Conservation (phyloP, 2,329 filamentous ascomycete species). For the Fusarium sp. region DNA sequence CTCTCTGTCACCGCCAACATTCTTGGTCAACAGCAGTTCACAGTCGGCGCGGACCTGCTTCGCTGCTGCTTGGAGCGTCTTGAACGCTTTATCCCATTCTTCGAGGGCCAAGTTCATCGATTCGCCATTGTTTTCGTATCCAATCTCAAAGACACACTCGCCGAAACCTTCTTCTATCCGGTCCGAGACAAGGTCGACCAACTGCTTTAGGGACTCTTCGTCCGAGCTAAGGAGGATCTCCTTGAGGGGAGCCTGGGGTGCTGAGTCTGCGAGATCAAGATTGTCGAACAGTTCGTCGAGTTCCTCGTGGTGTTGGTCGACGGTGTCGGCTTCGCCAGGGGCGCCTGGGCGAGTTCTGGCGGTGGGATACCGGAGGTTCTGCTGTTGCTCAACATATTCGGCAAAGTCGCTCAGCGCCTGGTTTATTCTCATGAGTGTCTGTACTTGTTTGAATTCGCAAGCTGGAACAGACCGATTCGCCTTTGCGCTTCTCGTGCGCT, state of each 20-base stretch:
- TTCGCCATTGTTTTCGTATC: constrained; percentile 91
- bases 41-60: constrained; percentile 80
- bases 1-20: constrained; percentile 85
- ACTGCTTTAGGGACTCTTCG: constrained; percentile 73
- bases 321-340: constrained; percentile 50
- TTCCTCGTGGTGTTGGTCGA: constrained; percentile 78
- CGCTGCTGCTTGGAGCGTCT: constrained; percentile 76
- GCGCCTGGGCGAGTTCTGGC: constrained; percentile 52
- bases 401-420: constrained; percentile 94
- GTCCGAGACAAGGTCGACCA: constrained; percentile 76
- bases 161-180: constrained; percentile 88
- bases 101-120: constrained; percentile 82
- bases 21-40: constrained; percentile 88
- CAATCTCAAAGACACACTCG: constrained; percentile 92
- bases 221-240: constrained; percentile 79
- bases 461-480: constrained; percentile 78
- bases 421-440: constrained; percentile 27
- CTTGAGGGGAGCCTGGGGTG: constrained; percentile 78
- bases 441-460: not conserved
- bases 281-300: constrained; percentile 94
- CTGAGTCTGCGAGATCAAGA: constrained; percentile 83
- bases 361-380: constrained; percentile 77
- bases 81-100: constrained; percentile 83
- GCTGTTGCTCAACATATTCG: constrained; percentile 97
- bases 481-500: constrained; percentile 85